phyloP scores from a whole-genome alignment of 2,329 filamentous ascomycete genomes.

The Venturia asperata region DNA sequence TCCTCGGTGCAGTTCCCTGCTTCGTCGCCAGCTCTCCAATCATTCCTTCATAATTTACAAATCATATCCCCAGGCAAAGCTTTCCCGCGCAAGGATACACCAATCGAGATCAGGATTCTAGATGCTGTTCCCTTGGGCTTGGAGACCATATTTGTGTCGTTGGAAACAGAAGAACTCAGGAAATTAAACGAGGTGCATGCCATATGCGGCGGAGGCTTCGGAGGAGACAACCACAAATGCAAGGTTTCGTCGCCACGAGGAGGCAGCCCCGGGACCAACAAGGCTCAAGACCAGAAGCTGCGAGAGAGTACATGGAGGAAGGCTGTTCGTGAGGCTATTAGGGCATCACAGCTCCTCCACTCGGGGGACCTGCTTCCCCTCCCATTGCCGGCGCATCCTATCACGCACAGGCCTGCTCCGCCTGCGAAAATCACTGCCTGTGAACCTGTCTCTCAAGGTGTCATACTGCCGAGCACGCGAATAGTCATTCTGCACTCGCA shows the following conservation, averaged over 20 bases:
- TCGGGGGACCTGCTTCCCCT: constrained; percentile 76
- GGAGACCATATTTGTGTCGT: constrained; percentile 77
- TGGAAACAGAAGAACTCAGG: constrained; percentile 73
- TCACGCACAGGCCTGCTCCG: constrained; percentile 76
- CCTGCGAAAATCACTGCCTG: constrained; percentile 87
- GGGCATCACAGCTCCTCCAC: constrained; percentile 69
- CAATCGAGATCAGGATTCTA: constrained; percentile 76
- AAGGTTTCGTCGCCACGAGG: constrained; percentile 25
- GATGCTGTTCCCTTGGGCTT: constrained; percentile 73
- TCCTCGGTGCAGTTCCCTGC: constrained; percentile 76
- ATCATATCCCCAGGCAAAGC: constrained; percentile 66
- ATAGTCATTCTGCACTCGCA: constrained; percentile 70
- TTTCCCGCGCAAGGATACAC: constrained; percentile 61
- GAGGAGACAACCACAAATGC: constrained; percentile 14
- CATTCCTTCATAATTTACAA: constrained; percentile 67
- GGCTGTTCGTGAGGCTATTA: constrained; percentile 64
- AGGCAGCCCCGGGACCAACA: constrained; percentile 26
- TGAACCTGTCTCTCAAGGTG: constrained; percentile 85
- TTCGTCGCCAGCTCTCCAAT: constrained; percentile 65
- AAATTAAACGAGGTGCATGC: constrained; percentile 77
- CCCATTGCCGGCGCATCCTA: constrained; percentile 67
- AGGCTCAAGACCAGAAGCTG: constrained; percentile 4
- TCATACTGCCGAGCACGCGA: constrained; percentile 68
- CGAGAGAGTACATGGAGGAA: constrained; percentile 33
- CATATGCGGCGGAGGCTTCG: constrained; percentile 65